These are phyloP conservation scores for Clohesyomyces aquaticus DNA, from an alignment of 495 filamentous ascomycete genomes.

Conservation along the genomic window DNA sequence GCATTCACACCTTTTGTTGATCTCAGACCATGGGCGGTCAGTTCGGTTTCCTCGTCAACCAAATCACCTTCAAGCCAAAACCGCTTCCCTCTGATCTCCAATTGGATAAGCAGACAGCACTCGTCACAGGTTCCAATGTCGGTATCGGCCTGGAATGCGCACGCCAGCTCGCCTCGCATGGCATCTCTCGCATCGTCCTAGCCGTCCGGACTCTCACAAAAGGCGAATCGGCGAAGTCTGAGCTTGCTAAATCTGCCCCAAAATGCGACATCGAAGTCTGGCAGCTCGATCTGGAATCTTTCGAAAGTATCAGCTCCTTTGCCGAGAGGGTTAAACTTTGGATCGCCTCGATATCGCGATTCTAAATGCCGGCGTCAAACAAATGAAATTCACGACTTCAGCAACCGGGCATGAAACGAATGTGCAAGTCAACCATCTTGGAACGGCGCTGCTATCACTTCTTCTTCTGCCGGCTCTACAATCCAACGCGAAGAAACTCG, in stretches of 20 bases:
- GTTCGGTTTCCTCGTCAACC: neutral
- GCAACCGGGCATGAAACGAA: conserved; percentile 10
- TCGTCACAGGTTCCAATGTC: conserved; percentile 6
- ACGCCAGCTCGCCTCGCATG: neutral
- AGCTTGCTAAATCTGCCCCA: neutral
- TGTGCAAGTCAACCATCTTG: conserved; percentile 30
- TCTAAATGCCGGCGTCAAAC: conserved; percentile 48
- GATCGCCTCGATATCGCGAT: conserved; percentile 49
- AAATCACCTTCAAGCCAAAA: neutral
- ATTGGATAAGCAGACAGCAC: neutral
- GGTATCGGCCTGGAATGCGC: conserved; percentile 8
- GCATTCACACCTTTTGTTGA: too few relatives aligned
- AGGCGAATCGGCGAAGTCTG: neutral
- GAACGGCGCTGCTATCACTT: conserved; percentile 14
- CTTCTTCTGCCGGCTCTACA: conserved; percentile 21
- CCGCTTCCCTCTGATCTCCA: neutral
- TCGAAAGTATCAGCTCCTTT: conserved; percentile 48
- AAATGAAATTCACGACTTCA: conserved; percentile 9
- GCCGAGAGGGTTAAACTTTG: conserved; percentile 40
- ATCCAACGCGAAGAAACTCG: neutral
- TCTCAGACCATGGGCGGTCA: neutral
- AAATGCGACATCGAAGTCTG: conserved; percentile 40
- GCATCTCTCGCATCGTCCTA: conserved; percentile 6
- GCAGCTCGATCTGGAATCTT: conserved; percentile 47
- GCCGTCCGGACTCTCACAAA: neutral